phyloP scores from a whole-genome alignment of 257 asterid genomes.

The Penstemon eatonii region DNA sequence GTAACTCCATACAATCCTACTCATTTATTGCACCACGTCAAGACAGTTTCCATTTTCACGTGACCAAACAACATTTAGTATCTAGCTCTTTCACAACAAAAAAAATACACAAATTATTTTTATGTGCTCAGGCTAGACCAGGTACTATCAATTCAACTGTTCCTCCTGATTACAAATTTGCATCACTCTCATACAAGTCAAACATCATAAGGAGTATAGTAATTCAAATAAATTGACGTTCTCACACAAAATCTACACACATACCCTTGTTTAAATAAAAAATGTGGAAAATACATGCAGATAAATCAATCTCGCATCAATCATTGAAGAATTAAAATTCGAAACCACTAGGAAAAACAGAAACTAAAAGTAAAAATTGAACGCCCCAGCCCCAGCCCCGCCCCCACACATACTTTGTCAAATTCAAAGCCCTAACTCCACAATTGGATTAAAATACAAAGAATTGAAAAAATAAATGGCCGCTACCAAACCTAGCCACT shows the following conservation, averaged over 20 bases:
- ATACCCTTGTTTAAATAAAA: not conserved
- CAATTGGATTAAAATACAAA: not conserved
- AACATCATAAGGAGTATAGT: not conserved
- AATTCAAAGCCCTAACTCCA: constrained; percentile 10
- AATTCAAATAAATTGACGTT: not conserved
- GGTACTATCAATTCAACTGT: not conserved
- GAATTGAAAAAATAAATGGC: not conserved
- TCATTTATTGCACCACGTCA: not conserved
- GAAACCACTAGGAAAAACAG: not conserved
- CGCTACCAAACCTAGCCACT: constrained; percentile 9
- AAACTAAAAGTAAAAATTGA: not conserved
- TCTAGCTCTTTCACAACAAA: not conserved
- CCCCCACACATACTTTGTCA: not conserved
- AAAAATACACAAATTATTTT: not conserved
- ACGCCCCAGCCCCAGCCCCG: not conserved
- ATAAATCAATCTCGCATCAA: constrained; percentile 15
- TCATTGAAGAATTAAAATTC: not conserved
- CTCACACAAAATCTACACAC: constrained; percentile 14
- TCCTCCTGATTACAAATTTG: not conserved
- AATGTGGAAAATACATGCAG: not conserved
- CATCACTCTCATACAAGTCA: constrained; percentile 6
- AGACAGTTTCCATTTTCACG: not conserved
- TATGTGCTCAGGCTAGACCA: too few species aligned
- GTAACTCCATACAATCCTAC: too few species aligned
- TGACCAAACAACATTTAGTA: not conserved